Evolutionary conservation across 768 basidiomycete genomes (phyloP).

Genomic region (Termitomyces heimii): DNA sequence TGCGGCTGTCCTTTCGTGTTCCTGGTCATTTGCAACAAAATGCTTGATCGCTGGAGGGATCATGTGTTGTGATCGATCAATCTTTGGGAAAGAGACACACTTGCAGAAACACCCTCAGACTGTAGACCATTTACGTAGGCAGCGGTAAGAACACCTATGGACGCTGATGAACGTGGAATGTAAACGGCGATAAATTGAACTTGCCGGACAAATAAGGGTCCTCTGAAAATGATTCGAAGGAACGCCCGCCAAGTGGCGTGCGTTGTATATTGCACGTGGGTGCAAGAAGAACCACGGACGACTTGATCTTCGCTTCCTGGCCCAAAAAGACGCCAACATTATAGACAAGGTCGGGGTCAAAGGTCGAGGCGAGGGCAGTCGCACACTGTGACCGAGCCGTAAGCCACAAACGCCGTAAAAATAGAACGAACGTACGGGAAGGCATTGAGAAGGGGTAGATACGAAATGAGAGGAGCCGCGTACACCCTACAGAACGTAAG

Average conservation of each 20-base stretch:
- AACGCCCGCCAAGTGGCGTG: conserved; percentile 51
- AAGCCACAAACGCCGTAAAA: not conserved
- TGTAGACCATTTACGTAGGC: conserved; percentile 70
- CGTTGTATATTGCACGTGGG: conserved; percentile 77
- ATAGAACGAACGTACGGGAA: conserved; percentile 40
- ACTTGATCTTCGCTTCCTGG: conserved; percentile 60
- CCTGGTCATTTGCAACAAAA: conserved; percentile 70
- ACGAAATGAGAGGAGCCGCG: conserved; percentile 63
- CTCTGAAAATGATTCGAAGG: conserved; percentile 71
- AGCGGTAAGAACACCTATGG: conserved; percentile 49
- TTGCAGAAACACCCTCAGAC: conserved; percentile 56
- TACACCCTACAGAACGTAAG: conserved; percentile 41
- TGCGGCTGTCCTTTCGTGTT: conserved; percentile 61
- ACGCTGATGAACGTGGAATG: not conserved
- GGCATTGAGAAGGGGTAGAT: conserved; percentile 56
- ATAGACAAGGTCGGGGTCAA: conserved; percentile 52
- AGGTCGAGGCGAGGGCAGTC: conserved; percentile 66
- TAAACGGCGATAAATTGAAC: not conserved
- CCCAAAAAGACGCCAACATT: conserved; percentile 56
- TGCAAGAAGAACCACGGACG: conserved; percentile 57
- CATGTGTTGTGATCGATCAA: not conserved
- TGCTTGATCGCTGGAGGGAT: conserved; percentile 57
- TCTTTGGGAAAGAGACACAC: conserved; percentile 19
- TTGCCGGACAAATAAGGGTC: conserved; percentile 62
- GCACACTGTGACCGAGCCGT: conserved; percentile 37